phyloP scores from a whole-genome alignment of 192 early-diverging fungal species.

The Nowakowskiella sp. region DNA sequence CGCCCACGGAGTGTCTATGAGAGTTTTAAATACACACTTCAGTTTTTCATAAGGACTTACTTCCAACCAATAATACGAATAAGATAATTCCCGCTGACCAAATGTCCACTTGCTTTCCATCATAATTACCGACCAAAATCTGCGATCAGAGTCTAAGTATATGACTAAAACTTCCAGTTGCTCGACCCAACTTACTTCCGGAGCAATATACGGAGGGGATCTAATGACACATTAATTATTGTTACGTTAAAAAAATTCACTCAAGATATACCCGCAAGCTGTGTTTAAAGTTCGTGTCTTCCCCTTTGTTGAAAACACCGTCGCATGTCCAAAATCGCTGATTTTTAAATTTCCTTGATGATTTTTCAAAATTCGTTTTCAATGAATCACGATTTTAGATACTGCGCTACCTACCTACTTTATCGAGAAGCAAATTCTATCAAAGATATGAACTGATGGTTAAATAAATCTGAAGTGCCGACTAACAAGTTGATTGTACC shows the following conservation, averaged over 20 bases:
- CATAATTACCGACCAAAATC: conserved; percentile 47
- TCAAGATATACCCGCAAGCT: no score
- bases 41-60: conserved; percentile 23
- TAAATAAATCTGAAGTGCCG: conserved; percentile 6
- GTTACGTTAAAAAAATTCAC: no score
- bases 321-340: conserved; percentile 65
- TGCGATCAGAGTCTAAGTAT: conserved; percentile 4
- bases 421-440: conserved; percentile 46
- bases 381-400: background rate
- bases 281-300: conserved; percentile 45
- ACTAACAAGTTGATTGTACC: conserved; percentile 5
- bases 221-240: no score
- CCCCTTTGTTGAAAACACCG: conserved; percentile 52
- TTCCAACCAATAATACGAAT: conserved; percentile 60
- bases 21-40: background rate
- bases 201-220: conserved; percentile 63
- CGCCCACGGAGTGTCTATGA: conserved; percentile 60
- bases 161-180: background rate
- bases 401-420: conserved; percentile 18
- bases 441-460: background rate
- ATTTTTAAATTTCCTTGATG: conserved; percentile 58
- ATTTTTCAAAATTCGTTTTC: conserved; percentile 55
- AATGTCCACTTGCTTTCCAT: conserved; percentile 56
- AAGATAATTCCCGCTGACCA: conserved; percentile 67
- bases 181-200: conserved; percentile 32